Base-by-base conservation (phyloP, 2,329 filamentous ascomycete species). In the Tolypocladium sp. region DNA sequence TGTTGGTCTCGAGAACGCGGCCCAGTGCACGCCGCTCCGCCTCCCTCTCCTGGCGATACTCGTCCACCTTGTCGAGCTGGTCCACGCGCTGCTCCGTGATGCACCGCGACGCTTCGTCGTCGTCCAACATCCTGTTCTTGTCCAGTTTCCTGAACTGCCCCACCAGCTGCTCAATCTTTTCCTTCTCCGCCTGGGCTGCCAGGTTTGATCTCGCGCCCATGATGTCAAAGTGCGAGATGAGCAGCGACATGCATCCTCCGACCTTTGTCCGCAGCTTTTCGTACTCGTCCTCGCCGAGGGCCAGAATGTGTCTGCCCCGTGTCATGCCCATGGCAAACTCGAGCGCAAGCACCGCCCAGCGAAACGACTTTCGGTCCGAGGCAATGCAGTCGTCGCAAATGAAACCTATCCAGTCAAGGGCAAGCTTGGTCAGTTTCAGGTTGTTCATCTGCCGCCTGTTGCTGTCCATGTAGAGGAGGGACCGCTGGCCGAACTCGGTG, bases 301-400 rank as follows among this genome's bases (percentile, higher is more conserved):
- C 90, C n/a, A 99, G 76, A 55, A 99, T 95, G 67, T 96, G 92
- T 60, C 92, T 88, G 13, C 94, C 94, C 57, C 91, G 85, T 0
- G 94, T 99, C 88, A 97, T 97, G 65, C 89, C 86, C 92, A 97
- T 97, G 57, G 92, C 91, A 71, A 97, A 96, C 70, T 99, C 94
- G 15, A 99, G 82, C 12, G 94, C 94, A 57, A 92, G 84, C 38
- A 99, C 95, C 9, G 94, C 92, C 94, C 94, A 99, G 64, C 92
- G 88, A 76, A 99, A 99, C 0, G 94, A 97, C 75, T 93, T 95
- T 65, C 93, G 85, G 73, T 99, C 94, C 4, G 91, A 91, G 12
- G 94, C 90, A 65, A 95, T 84, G 73, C 94, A 99, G 72, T 99
- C 94, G 69, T 97, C 93, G 69, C 92, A 96, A 65, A 99, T 94